Base-by-base conservation (phyloP, 2,329 filamentous ascomycete species). In the Monosporascus ibericus region DNA sequence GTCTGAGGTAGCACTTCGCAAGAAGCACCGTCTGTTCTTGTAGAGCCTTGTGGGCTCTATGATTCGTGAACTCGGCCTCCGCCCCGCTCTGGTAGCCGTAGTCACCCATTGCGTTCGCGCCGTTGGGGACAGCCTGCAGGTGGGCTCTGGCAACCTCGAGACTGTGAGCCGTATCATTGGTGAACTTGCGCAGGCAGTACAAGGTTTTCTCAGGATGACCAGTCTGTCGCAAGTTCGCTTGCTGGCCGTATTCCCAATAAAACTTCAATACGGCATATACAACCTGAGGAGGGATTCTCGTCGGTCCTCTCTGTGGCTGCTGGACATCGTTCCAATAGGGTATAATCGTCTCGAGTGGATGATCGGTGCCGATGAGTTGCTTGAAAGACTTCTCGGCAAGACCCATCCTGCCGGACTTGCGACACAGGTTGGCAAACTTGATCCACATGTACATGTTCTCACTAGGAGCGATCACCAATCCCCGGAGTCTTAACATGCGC, bases 401-500 rank as follows among this genome's bases (percentile, higher is more conserved):
- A 9, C 94, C 92, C 79, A 92, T 92, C 30, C 94, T 87, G 53
- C 90, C 88, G 44, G 92, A 96, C 71, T 99, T 99, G 63, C 95
- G 88, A 71, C 95, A 99, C 6, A 99, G 82, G 63, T 97, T 99
- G 63, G 94, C 90, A 68, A 96, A 99, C 68, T 99, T 99, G 76
- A 99, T 97, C 85, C 92, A 96, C 91, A 99, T 99, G 64, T 95
- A 89, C 77, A 95, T 90, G 64, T 96, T 96, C 68, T 99, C 92
- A 36, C 84, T 84, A 0, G 95, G 92, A 1, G 86, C 86, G 55
- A 97, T 92, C 54, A 99, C 94, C 49, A 99, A 78, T 20, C 91
- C 89, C 55, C 94, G 85, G 34, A 99, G 85, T 66, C 96, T 94
- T 51, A 99, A 84, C 90, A 97, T 97, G 55, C 94, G 85, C 68